phyloP scores from a whole-genome alignment of 306 rosid genomes.

The Cucumis cinereus region DNA sequence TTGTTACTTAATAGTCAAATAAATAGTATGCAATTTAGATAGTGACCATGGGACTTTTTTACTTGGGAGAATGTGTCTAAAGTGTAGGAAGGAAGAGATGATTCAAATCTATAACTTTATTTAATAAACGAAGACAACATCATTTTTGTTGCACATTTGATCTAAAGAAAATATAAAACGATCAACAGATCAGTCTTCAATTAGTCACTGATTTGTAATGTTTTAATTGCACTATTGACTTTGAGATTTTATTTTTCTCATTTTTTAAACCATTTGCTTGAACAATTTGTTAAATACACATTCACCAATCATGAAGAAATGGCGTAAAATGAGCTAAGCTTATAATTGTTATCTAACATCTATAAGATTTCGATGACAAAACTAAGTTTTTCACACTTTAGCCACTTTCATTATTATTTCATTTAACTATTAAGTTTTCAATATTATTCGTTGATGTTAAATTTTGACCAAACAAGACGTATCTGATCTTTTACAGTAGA shows the following conservation, averaged over 20 bases:
- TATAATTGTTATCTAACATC: not conserved
- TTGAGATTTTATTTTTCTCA: not conserved
- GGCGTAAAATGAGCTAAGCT: not conserved
- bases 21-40: not conserved
- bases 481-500: no score
- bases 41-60: not conserved
- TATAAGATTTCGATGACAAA: not conserved
- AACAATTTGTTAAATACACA: not conserved
- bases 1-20: not conserved
- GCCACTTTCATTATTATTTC: not conserved
- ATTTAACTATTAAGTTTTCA: no score
- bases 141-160: no score
- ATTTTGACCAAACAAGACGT: no score
- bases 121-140: no score
- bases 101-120: no score
- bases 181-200: not conserved
- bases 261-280: not conserved
- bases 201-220: not conserved
- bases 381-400: not conserved
- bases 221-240: not conserved
- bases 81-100: not conserved
- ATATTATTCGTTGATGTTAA: no score
- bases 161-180: no score
- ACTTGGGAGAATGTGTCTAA: not conserved
- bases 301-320: not conserved